These are phyloP conservation scores for Magnaporthiopsis rhizophila DNA, from an alignment of 2,329 filamentous ascomycete genomes.

Conservation along the genomic window DNA sequence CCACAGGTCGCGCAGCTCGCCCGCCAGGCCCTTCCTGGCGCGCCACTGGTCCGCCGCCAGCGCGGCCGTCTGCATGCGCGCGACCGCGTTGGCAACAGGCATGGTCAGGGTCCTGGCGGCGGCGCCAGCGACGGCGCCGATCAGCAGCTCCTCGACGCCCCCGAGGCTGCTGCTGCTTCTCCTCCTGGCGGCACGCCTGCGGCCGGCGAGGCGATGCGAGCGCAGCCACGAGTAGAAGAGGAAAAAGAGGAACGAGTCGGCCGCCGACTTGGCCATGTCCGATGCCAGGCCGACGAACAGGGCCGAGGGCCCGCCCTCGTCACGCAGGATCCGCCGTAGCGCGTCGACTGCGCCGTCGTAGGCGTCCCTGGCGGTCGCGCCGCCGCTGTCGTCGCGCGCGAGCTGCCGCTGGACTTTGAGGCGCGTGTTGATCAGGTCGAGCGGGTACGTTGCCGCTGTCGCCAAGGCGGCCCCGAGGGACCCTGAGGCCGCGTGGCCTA, in stretches of 20 bases:
- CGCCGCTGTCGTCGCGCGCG: constrained; percentile 24
- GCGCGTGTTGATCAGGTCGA: constrained; percentile 73
- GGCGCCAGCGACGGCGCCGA: constrained; percentile 67
- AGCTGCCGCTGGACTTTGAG: constrained; percentile 69
- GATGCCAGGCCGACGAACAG: constrained; percentile 61
- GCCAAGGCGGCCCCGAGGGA: constrained; percentile 71
- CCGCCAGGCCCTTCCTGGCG: constrained; percentile 30
- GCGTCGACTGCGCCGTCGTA: constrained; percentile 64
- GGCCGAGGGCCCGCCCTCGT: constrained; percentile 61
- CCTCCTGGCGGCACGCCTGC: constrained; percentile 8
- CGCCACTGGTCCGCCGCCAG: constrained; percentile 19
- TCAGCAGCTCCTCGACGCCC: constrained; percentile 62
- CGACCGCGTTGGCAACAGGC: constrained; percentile 74
- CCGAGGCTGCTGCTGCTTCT: constrained; percentile 35
- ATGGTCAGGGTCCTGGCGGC: constrained; percentile 70
- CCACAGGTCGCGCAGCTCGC: constrained; percentile 54
- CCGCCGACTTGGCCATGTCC: constrained; percentile 58
- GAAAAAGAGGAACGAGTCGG: constrained; percentile 82
- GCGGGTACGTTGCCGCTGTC: constrained; percentile 70
- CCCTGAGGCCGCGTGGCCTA: constrained; percentile 76
- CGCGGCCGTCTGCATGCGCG: constrained; percentile 66
- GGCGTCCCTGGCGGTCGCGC: constrained; percentile 4
- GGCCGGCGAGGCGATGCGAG: constrained; percentile 19
- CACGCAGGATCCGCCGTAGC: constrained; percentile 58
- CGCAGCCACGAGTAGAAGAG: constrained; percentile 58